Conservation (phyloP, 1,139 yeast species). For the Pichia terricola region DNA sequence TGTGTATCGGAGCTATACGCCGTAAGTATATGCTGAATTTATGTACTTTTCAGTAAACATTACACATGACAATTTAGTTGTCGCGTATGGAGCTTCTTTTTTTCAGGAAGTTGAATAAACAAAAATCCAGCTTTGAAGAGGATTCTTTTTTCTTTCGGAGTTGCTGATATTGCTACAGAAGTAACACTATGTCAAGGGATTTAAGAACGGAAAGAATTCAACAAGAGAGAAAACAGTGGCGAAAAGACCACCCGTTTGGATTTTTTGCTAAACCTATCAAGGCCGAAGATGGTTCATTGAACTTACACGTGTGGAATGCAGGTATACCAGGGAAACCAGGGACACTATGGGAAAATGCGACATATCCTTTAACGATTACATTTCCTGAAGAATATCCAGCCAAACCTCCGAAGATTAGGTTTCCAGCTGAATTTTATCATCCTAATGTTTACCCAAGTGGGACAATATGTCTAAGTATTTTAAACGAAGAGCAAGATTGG, state of each 20-base stretch:
- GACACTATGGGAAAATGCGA: conserved; percentile 84
- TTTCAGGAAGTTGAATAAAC: too few species aligned
- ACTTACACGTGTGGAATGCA: conserved; percentile 82
- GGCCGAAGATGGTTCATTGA: conserved; percentile 68
- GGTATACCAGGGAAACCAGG: conserved; percentile 90
- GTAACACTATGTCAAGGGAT: conserved; percentile 17
- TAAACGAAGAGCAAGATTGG: conserved; percentile 97
- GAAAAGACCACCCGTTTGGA: conserved; percentile 97
- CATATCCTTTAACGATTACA: conserved; percentile 72
- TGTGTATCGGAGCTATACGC: too few species aligned
- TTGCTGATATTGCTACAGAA: too few species aligned
- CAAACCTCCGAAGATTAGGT: conserved; percentile 88
- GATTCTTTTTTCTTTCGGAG: too few species aligned
- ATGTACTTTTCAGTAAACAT: too few species aligned
- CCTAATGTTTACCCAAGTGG: conserved; percentile 98
- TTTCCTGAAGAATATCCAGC: conserved; percentile 94
- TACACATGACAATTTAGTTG: too few species aligned
- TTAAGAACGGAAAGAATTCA: conserved; percentile 74
- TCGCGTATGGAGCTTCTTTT: too few species aligned
- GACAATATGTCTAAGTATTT: conserved; percentile 82
- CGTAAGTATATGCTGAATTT: too few species aligned
- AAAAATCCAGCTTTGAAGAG: too few species aligned
- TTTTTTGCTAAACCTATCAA: conserved; percentile 87
- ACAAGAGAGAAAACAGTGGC: conserved; percentile 92
- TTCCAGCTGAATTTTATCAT: conserved; percentile 84